Conservation (phyloP, 2,329 filamentous ascomycete genomes). For the Diaporthe longicolla region DNA sequence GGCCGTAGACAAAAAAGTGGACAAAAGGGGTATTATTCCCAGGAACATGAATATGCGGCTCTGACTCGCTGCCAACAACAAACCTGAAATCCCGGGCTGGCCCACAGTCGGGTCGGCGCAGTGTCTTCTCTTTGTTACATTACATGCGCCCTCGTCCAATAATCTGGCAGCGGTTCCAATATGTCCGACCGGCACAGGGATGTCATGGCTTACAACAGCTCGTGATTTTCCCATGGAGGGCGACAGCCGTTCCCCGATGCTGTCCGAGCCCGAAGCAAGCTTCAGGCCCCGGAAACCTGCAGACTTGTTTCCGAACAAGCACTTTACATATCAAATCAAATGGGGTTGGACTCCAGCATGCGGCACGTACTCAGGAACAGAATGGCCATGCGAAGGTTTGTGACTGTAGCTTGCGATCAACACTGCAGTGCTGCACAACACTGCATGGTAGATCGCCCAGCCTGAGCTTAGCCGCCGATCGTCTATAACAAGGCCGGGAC, state of each 20-base stretch:
- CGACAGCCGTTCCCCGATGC: background rate
- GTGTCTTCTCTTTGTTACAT: background rate
- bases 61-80: conserved; percentile 32
- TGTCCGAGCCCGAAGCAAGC: too few relatives aligned
- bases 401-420: background rate
- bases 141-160: conserved; percentile 16
- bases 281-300: background rate
- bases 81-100: conserved; percentile 24
- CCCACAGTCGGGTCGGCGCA: conserved; percentile 30
- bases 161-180: background rate
- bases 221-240: background rate
- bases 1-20: conserved; percentile 8
- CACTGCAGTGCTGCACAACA: background rate
- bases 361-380: background rate
- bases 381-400: background rate
- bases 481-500: background rate
- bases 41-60: background rate
- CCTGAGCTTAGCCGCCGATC: conserved; percentile 16
- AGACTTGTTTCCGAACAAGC: background rate
- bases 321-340: background rate
- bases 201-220: background rate
- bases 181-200: background rate
- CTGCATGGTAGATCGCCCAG: background rate
- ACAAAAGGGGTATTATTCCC: conserved; percentile 30
- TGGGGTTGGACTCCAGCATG: background rate